A percentile compares a stretch with the other conserved stretches of the same genome.
These are phyloP conservation scores for Trypethelium eluteriae DNA, from an alignment of 495 filamentous ascomycete species.

Conservation along the genomic window DNA sequence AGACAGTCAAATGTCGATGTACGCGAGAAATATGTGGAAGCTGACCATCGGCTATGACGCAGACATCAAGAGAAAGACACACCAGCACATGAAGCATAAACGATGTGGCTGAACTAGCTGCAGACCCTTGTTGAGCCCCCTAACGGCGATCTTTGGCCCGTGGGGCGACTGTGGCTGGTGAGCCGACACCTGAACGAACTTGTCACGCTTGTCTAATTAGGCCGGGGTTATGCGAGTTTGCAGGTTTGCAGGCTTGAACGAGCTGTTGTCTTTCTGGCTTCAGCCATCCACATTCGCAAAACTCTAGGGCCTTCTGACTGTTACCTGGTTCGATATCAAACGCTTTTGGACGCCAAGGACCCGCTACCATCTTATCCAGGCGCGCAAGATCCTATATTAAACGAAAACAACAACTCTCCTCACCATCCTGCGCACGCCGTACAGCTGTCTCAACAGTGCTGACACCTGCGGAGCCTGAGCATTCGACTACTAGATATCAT, in stretches of 20 bases:
- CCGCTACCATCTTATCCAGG: too few relatives aligned
- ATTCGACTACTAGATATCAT: not conserved
- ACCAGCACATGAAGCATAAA: too few relatives aligned
- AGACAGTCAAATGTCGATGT: not conserved
- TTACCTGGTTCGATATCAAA: not conserved
- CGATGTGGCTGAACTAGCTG: not conserved
- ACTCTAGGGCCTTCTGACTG: not conserved
- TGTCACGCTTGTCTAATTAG: too few relatives aligned
- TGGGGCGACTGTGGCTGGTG: conserved; percentile 2
- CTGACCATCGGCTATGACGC: not conserved
- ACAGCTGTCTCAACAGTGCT: not conserved
- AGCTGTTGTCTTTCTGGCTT: not conserved
- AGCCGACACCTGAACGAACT: not conserved
- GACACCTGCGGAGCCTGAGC: not conserved
- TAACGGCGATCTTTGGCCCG: not conserved
- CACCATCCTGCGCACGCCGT: not conserved
- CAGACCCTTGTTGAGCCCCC: not conserved
- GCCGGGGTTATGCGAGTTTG: not conserved
- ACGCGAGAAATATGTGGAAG: too few relatives aligned
- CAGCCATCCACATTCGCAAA: not conserved
- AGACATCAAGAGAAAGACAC: not conserved
- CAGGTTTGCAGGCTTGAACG: not conserved
- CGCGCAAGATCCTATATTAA: not conserved
- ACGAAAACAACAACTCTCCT: conserved; percentile 10
- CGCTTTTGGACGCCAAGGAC: not conserved